Conservation (phyloP, 1,284 basidiomycete genomes). For the Phellinidium pouzarii region DNA sequence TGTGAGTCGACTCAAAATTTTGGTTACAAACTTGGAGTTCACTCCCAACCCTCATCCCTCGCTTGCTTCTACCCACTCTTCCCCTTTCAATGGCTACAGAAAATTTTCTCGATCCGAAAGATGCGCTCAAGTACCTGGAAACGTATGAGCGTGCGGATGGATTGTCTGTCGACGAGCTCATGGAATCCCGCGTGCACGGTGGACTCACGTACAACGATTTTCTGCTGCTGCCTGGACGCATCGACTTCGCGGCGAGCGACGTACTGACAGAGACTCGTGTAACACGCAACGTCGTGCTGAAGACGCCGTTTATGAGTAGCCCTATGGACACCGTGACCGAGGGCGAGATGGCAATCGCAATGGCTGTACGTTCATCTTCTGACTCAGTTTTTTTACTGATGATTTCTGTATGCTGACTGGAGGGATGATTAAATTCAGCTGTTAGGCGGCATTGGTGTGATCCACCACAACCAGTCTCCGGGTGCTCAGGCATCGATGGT, state of each 20-base stretch:
- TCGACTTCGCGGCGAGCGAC: constrained; percentile 83
- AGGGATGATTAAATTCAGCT: constrained; percentile 51
- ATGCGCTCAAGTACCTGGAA: constrained; percentile 69
- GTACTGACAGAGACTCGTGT: constrained; percentile 84
- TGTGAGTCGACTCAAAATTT: neutral
- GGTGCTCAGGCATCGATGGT: constrained; percentile 94
- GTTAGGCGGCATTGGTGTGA: constrained; percentile 95
- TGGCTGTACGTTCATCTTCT: constrained; percentile 60
- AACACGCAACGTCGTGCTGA: constrained; percentile 88
- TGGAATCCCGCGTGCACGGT: constrained; percentile 85
- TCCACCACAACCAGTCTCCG: constrained; percentile 94
- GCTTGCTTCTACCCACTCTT: neutral
- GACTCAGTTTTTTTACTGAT: constrained; percentile 20
- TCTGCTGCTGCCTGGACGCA: constrained; percentile 90
- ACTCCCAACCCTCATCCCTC: constrained; percentile 15
- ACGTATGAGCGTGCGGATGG: constrained; percentile 81
- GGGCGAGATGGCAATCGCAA: constrained; percentile 92
- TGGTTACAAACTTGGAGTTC: constrained; percentile 13
- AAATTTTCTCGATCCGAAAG: constrained; percentile 49
- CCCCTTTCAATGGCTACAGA: constrained; percentile 1
- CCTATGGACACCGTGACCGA: constrained; percentile 99
- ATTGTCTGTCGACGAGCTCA: constrained; percentile 79
- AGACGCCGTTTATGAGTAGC: constrained; percentile 95
- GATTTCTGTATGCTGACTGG: constrained; percentile 22
- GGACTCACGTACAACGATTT: constrained; percentile 98